Percentiles rank a stretch among this genome's conserved stretches.
Conservation (phyloP, 148 eudicot species). For the Vaccinium corymbosum region DNA sequence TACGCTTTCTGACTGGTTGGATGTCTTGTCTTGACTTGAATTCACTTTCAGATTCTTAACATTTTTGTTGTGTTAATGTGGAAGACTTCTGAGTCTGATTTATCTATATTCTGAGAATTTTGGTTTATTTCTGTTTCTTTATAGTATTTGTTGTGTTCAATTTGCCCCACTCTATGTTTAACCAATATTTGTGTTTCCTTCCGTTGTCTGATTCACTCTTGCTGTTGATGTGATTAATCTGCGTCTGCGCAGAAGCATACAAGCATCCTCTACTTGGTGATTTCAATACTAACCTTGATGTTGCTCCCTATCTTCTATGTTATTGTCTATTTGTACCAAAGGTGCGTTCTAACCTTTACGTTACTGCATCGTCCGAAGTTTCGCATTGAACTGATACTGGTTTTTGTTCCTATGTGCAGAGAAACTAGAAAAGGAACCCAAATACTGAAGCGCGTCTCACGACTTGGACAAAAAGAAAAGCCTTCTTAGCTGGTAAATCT, state of each 20-base stretch:
- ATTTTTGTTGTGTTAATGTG: neutral
- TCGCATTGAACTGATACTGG: conserved; percentile 1
- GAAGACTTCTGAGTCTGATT: neutral
- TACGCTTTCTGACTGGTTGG: neutral
- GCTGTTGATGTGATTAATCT: conserved; percentile 7
- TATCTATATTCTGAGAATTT: neutral
- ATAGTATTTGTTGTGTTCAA: neutral
- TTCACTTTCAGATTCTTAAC: neutral
- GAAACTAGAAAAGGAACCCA: conserved; percentile 68
- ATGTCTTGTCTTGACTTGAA: neutral
- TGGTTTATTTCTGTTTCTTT: neutral
- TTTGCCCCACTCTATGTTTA: neutral
- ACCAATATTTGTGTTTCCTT: neutral
- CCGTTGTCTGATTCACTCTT: neutral
- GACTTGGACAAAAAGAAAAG: conserved; percentile 58
- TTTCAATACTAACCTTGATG: conserved; percentile 72
- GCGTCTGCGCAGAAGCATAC: conserved; percentile 69
- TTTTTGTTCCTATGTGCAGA: conserved; percentile 37
- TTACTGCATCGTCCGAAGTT: neutral
- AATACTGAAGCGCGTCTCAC: conserved; percentile 66
- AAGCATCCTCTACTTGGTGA: conserved; percentile 65
- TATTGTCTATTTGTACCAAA: conserved; percentile 74
- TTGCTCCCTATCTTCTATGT: conserved; percentile 85
- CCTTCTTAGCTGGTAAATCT: conserved; percentile 50
- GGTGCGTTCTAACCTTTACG: conserved; percentile 36